phyloP scores from a whole-genome alignment of 2,329 filamentous ascomycete species.

The Tolypocladium tropicale region DNA sequence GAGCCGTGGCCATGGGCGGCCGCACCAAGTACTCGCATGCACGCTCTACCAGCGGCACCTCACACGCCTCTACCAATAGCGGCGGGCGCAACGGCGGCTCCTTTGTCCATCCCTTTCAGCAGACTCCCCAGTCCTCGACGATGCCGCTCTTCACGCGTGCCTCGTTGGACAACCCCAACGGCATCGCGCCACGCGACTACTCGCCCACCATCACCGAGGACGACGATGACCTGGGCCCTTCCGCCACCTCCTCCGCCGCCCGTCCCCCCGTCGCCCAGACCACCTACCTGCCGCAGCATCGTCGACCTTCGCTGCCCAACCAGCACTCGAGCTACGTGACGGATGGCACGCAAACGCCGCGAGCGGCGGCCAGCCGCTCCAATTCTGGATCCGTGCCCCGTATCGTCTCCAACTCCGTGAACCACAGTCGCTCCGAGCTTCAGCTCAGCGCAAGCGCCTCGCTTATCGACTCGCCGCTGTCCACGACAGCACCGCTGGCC shows the following conservation, averaged over 20 bases:
- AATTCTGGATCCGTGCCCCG: slow-evolving; percentile 18
- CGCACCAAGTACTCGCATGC: slow-evolving; percentile 39
- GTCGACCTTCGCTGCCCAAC: slow-evolving; percentile 19
- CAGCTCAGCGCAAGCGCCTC: slow-evolving; percentile 22
- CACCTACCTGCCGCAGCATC: slow-evolving; percentile 9
- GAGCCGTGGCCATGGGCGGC: neutral
- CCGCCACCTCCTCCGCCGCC: slow-evolving; percentile 3
- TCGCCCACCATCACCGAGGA: slow-evolving; percentile 46
- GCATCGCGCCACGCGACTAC: slow-evolving; percentile 33
- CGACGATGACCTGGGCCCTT: slow-evolving; percentile 29
- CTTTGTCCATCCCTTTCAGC: slow-evolving; percentile 56
- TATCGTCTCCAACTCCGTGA: slow-evolving; percentile 27
- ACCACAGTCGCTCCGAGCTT: slow-evolving; percentile 37
- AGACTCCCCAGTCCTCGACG: slow-evolving; percentile 50
- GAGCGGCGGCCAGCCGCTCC: slow-evolving; percentile 16
- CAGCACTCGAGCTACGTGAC: slow-evolving; percentile 24
- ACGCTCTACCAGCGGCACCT: slow-evolving; percentile 48
- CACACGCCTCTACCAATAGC: slow-evolving; percentile 45
- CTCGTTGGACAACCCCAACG: slow-evolving; percentile 33
- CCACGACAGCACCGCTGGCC: slow-evolving; percentile 14
- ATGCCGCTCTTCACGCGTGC: slow-evolving; percentile 43
- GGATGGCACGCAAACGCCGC: slow-evolving; percentile 19
- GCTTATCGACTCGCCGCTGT: slow-evolving; percentile 24
- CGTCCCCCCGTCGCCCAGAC: slow-evolving; percentile 1
- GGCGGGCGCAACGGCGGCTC: slow-evolving; percentile 30